Conservation (phyloP, 768 basidiomycete genomes). For the Serpula lacrymans region DNA sequence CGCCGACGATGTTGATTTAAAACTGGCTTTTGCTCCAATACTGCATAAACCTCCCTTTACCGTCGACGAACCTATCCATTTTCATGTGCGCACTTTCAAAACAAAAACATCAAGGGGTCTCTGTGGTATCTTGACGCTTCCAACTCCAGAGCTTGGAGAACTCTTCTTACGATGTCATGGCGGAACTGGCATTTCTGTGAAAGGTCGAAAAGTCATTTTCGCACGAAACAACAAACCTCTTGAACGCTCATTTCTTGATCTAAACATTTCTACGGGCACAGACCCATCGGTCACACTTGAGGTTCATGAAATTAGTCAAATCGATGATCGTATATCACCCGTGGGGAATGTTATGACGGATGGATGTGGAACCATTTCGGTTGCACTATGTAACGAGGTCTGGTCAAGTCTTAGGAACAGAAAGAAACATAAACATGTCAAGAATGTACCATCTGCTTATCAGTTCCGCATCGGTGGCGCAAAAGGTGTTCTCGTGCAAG, state of each 20-base stretch:
- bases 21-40: conserved; percentile 27
- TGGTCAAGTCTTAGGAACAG: too few species aligned
- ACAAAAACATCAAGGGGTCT: conserved; percentile 15
- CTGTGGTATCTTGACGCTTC: conserved; percentile 29
- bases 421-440: conserved; percentile 16
- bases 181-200: conserved; percentile 20
- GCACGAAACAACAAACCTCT: conserved; percentile 15
- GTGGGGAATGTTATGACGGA: conserved; percentile 33
- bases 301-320: conserved; percentile 24
- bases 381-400: conserved; percentile 22
- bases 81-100: conserved; percentile 29
- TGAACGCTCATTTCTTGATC: too few species aligned
- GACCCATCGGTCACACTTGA: conserved; percentile 32
- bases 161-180: conserved; percentile 28
- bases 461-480: conserved; percentile 33
- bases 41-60: conserved; percentile 33
- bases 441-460: conserved; percentile 25
- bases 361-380: conserved; percentile 36
- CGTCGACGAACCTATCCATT: conserved; percentile 23
- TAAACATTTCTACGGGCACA: too few species aligned
- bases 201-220: conserved; percentile 20
- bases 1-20: conserved; percentile 29
- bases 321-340: conserved; percentile 15
- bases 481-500: conserved; percentile 36
- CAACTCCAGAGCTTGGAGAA: conserved; percentile 13